phyloP scores from a whole-genome alignment of 805 yeast genomes.

The Starmerella asiatica region DNA sequence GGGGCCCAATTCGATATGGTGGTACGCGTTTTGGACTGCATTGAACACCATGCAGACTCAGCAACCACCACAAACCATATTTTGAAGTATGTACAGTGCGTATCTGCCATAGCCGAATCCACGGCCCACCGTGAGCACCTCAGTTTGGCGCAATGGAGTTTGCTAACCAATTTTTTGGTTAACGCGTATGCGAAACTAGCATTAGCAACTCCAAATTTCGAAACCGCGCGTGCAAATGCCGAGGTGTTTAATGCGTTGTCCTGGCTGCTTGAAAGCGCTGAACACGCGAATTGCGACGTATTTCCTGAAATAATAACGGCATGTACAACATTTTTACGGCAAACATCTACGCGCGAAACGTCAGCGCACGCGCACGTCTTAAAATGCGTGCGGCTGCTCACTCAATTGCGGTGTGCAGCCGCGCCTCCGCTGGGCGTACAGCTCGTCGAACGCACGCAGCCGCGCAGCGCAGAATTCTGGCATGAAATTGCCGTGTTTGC shows the following conservation, averaged over 20 bases:
- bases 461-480: constrained; percentile 2
- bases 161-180: constrained; percentile 1
- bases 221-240: not conserved
- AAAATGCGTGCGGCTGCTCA: constrained; percentile 5
- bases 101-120: not conserved
- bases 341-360: no score
- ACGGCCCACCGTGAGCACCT: constrained; percentile 10
- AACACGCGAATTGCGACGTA: not conserved
- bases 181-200: no score
- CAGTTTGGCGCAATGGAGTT: constrained; percentile 2
- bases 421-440: not conserved
- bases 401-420: not conserved
- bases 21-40: not conserved
- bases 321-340: constrained; percentile 6
- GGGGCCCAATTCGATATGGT: not conserved
- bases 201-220: not conserved
- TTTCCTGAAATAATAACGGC: not conserved
- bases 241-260: constrained; percentile 3
- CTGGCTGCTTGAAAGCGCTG: constrained; percentile 1
- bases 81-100: constrained; percentile 4
- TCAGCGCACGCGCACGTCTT: constrained; percentile 11
- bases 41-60: not conserved
- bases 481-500: constrained; percentile 9
- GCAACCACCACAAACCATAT: constrained; percentile 1
- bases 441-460: constrained; percentile 4